Conservation (phyloP, 2,329 filamentous ascomycete genomes). For the Blastomyces gilchristii region DNA sequence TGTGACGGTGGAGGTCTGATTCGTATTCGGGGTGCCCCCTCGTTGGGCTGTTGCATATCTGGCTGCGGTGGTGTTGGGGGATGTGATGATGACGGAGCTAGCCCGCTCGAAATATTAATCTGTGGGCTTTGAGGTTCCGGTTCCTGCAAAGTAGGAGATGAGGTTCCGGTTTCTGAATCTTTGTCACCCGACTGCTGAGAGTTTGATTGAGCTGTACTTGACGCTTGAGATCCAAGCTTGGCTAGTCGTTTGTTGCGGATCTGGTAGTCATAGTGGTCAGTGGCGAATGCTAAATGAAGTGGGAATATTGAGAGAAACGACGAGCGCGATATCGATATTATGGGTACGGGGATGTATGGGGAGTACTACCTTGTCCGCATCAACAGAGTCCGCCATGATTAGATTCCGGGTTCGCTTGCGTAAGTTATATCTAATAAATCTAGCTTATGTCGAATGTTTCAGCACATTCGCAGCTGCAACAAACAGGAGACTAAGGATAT, state of each 20-base stretch:
- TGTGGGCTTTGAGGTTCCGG: constrained; percentile 21
- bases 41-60: constrained; percentile 28
- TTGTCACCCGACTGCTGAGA: constrained; percentile 14
- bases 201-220: constrained; percentile 19
- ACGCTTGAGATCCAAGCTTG: constrained; percentile 43
- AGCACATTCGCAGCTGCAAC: not conserved
- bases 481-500: not conserved
- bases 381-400: constrained; percentile 17
- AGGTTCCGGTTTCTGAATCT: constrained; percentile 8
- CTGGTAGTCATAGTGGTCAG: constrained; percentile 27
- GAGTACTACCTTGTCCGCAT: constrained; percentile 42
- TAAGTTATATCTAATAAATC: constrained; percentile 6
- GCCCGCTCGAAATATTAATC: constrained; percentile 21
- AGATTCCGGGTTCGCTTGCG: constrained; percentile 11
- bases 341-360: not conserved
- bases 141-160: constrained; percentile 14
- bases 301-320: not conserved
- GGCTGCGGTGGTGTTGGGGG: constrained; percentile 21
- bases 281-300: not conserved
- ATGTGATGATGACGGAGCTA: constrained; percentile 14
- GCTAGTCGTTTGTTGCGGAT: constrained; percentile 59
- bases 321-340: not conserved
- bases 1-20: constrained; percentile 1
- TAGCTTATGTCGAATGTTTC: not conserved
- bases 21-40: not conserved